Evolutionary conservation across 495 filamentous ascomycete species (phyloP).

Genomic region (Margaritispora aquatica): DNA sequence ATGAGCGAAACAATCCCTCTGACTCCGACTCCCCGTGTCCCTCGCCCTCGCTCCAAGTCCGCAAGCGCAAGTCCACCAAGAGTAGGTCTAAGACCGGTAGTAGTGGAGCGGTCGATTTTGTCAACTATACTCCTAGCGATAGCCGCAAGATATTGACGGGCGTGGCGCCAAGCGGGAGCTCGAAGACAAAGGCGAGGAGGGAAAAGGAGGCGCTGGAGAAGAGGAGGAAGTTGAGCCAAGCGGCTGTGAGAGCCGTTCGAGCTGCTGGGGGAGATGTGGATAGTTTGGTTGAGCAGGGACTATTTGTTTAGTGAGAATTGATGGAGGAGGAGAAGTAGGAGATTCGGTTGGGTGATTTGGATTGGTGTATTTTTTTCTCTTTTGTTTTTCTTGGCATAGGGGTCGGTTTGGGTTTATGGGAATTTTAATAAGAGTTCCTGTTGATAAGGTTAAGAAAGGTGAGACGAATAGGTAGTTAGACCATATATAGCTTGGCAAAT

Average conservation of each 20-base stretch:
- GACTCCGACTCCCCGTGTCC: neutral
- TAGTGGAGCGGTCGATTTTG: conserved; percentile 59
- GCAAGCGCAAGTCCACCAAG: conserved; percentile 12
- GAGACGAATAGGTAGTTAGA: too few relatives aligned
- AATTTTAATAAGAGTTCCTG: neutral
- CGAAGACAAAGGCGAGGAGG: conserved; percentile 86
- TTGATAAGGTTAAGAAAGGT: neutral
- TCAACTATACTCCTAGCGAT: conserved; percentile 88
- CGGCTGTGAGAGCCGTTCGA: conserved; percentile 63
- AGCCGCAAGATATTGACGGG: conserved; percentile 76
- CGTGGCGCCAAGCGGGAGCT: conserved; percentile 84
- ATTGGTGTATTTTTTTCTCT: too few relatives aligned
- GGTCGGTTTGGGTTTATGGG: neutral
- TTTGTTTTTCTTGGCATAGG: neutral
- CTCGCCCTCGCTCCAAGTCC: conserved; percentile 5
- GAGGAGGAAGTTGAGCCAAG: conserved; percentile 66
- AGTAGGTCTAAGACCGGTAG: conserved; percentile 19
- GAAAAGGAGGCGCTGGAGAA: conserved; percentile 82
- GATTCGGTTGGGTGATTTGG: neutral
- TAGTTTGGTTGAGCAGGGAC: conserved; percentile 33
- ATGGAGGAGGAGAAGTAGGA: neutral
- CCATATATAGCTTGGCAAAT: too few relatives aligned
- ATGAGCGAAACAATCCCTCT: too few relatives aligned
- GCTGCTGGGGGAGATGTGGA: conserved; percentile 73
- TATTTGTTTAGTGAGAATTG: conserved; percentile 16